Percentiles rank a stretch among this genome's conserved stretches.
Conservation (phyloP, 2,329 filamentous ascomycete genomes). For the Curvularia lunata region DNA sequence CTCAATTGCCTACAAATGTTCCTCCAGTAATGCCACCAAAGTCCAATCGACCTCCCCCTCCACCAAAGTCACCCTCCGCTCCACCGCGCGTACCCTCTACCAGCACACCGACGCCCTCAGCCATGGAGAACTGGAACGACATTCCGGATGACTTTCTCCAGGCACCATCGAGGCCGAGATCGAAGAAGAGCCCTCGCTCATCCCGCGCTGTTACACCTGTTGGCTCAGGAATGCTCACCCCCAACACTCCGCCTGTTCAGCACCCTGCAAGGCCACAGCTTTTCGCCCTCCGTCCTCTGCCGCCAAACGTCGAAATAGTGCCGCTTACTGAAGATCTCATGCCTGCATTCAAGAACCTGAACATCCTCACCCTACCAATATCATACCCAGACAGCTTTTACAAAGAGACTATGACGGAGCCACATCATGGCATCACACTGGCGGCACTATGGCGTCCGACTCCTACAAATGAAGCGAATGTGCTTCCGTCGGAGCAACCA, state of each 20-base stretch:
- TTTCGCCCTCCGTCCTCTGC: slow-evolving; percentile 45
- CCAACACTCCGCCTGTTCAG: slow-evolving; percentile 16
- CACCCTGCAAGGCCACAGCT: slow-evolving; percentile 21
- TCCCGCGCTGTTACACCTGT: slow-evolving; percentile 27
- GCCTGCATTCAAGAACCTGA: slow-evolving; percentile 63
- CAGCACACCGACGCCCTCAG: slow-evolving; percentile 20
- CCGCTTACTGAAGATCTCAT: slow-evolving; percentile 61
- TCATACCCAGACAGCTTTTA: slow-evolving; percentile 68
- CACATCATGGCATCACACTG: slow-evolving; percentile 61
- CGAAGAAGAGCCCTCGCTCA: slow-evolving; percentile 35
- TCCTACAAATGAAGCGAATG: slow-evolving; percentile 5
- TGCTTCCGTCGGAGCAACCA: slow-evolving; percentile 30
- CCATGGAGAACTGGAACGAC: slow-evolving; percentile 40
- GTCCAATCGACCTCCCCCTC: slow-evolving; percentile 25
- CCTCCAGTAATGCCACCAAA: slow-evolving; percentile 7
- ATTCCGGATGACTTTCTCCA: slow-evolving; percentile 37
- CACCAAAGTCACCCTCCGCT: slow-evolving; percentile 29
- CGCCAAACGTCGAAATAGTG: slow-evolving; percentile 60
- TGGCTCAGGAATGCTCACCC: slow-evolving; percentile 26
- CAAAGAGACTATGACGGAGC: slow-evolving; percentile 63
- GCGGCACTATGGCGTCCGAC: slow-evolving; percentile 62
- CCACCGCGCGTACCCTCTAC: slow-evolving; percentile 25
- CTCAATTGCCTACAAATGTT: slow-evolving; percentile 18
- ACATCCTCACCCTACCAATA: slow-evolving; percentile 64
- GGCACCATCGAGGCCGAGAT: slow-evolving; percentile 30